phyloP scores from a whole-genome alignment of 176 grass and related monocot genomes.

The Elymus sibiricus region DNA sequence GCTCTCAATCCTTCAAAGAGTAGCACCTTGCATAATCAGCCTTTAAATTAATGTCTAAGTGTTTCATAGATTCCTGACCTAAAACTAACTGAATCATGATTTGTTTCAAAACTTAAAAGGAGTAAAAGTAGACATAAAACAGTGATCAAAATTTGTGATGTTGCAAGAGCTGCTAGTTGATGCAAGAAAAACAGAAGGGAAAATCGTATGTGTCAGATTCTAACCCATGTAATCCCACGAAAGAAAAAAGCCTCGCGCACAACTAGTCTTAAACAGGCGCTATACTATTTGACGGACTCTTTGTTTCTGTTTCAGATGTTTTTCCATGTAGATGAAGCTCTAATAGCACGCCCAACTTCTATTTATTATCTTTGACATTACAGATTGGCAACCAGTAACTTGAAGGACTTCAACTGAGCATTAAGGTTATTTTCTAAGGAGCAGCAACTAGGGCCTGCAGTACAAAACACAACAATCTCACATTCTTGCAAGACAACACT shows the following conservation, averaged over 20 bases:
- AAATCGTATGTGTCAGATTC: background rate
- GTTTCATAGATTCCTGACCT: background rate
- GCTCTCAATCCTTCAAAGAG: background rate
- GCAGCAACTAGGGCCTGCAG: conserved; percentile 8
- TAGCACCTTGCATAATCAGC: background rate
- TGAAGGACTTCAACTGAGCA: conserved; percentile 24
- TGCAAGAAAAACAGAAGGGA: background rate
- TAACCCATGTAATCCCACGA: background rate
- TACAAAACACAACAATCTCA: background rate
- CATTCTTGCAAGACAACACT: conserved; percentile 16
- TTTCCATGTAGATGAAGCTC: background rate
- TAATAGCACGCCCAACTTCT: background rate
- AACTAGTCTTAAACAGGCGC: background rate
- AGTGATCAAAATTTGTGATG: background rate
- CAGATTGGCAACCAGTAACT: conserved; percentile 9
- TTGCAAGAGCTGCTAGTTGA: background rate
- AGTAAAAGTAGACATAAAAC: background rate
- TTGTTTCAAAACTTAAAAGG: background rate
- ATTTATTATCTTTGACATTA: conserved; percentile 7
- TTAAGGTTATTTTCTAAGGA: background rate
- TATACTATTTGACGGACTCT: background rate
- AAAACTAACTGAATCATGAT: background rate
- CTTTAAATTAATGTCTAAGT: background rate
- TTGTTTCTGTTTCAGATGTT: background rate
- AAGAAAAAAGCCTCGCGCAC: background rate